phyloP scores from a whole-genome alignment of 2,329 filamentous ascomycete genomes.

The Claviceps pusilla region DNA sequence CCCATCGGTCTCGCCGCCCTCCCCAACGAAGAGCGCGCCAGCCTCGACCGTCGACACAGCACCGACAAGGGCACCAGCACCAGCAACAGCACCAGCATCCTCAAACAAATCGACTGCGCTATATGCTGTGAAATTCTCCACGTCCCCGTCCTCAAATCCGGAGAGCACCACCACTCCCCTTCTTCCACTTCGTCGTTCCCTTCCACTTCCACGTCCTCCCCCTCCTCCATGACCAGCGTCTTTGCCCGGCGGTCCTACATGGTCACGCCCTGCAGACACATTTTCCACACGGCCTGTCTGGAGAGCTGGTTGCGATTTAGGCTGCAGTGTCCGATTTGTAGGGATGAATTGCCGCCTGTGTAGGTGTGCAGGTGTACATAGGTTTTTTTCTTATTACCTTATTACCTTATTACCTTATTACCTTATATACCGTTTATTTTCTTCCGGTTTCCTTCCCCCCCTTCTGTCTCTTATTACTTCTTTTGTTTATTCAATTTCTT shows the following conservation, averaged over 20 bases:
- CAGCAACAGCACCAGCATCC: neutral
- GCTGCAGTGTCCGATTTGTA: slow-evolving; percentile 87
- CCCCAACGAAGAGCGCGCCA: slow-evolving; percentile 4
- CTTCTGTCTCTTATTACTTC: neutral
- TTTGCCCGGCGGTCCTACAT: slow-evolving; percentile 77
- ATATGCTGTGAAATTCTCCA: slow-evolving; percentile 89
- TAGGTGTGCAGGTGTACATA: slow-evolving; percentile 22
- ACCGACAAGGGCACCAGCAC: slow-evolving; percentile 5
- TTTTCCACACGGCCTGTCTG: slow-evolving; percentile 82
- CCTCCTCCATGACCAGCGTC: slow-evolving; percentile 45
- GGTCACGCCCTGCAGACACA: slow-evolving; percentile 92
- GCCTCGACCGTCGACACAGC: neutral
- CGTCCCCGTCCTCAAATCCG: slow-evolving; percentile 60
- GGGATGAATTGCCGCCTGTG: slow-evolving; percentile 74
- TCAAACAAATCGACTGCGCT: slow-evolving; percentile 63
- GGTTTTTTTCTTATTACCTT: neutral
- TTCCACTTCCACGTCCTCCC: neutral
- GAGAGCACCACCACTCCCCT: slow-evolving; percentile 23
- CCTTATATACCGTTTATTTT: neutral
- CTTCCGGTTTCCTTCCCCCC: neutral
- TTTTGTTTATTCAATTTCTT: neutral
- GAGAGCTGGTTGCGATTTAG: slow-evolving; percentile 94
- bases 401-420: neutral
- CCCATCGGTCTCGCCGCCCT: slow-evolving; percentile 52
- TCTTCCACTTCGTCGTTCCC: neutral